phyloP scores from a whole-genome alignment of 1,284 basidiomycete genomes.

The Pterulicium gracile region DNA sequence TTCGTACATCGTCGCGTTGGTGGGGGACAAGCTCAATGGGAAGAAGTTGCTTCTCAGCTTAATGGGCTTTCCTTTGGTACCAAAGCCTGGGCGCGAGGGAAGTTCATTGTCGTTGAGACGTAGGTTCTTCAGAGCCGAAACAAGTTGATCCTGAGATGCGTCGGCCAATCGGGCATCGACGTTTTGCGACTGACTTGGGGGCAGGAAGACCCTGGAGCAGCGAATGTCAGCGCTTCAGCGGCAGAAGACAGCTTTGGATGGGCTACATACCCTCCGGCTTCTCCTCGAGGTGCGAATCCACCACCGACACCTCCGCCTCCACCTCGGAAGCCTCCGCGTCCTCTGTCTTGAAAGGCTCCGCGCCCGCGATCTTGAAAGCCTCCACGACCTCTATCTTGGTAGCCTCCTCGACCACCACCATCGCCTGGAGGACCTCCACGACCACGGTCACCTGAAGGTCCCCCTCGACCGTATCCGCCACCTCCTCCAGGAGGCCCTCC shows the following conservation, averaged over 20 bases:
- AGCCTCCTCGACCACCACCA: constrained; percentile 17
- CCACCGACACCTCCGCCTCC: constrained; percentile 19
- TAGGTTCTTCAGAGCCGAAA: constrained; percentile 36
- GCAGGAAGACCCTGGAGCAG: constrained; percentile 39
- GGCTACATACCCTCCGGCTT: constrained; percentile 37
- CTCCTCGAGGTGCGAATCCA: constrained; percentile 19
- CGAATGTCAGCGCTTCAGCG: constrained; percentile 7
- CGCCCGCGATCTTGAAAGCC: constrained; percentile 8
- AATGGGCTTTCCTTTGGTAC: constrained; percentile 41
- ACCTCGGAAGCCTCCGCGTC: constrained; percentile 12
- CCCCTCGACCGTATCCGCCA: constrained; percentile 15
- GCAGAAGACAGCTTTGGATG: constrained; percentile 5
- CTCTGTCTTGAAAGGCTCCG: background rate
- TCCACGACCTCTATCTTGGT: constrained; percentile 22
- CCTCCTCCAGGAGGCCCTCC: constrained; percentile 16
- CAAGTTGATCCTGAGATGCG: constrained; percentile 43
- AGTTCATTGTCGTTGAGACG: constrained; percentile 35
- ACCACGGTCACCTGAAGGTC: constrained; percentile 13
- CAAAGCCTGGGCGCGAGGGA: constrained; percentile 59
- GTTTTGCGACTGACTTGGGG: constrained; percentile 29
- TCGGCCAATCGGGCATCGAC: constrained; percentile 53
- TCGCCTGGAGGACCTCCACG: constrained; percentile 13
- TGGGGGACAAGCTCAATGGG: constrained; percentile 42
- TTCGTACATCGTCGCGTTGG: constrained; percentile 42
- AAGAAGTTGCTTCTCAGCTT: constrained; percentile 62